Base-by-base conservation (phyloP, 768 basidiomycete genomes). In the Agaricus sinodeliciosus region DNA sequence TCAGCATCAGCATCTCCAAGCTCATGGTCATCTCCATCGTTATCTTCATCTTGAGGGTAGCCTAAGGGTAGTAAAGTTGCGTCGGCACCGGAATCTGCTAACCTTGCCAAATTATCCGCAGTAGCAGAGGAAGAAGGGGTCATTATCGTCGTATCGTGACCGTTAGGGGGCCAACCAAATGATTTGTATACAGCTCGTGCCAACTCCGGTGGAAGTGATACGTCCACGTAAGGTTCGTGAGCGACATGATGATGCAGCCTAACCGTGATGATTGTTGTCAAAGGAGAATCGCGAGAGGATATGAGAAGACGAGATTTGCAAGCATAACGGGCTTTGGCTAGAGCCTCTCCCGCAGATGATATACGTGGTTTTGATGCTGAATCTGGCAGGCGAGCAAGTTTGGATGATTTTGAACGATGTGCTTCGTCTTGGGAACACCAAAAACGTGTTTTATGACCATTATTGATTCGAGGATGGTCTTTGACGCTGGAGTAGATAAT, bases 351-450 rank as follows among this genome's bases (percentile, higher is more conserved):
- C 37, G 67, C 65, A 55, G 65, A 69, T 11, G 71, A 66, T 25
- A 66, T 59, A 31, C 70, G 68, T 1, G 72, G 68, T 55, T 69
- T 68, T 49, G 35, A 58, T 49, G 13, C 60, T 52, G 58, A 65
- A 60, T n/a, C 34, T 19, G 62, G 55, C 37, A 63, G 57, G 19
- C 67, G 61, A 7, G 64, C 62, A 18, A 62, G 60, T 53, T 67
- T 62, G 5, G 65, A 65, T 16, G 68, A 63, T 58, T 75, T 76
- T 6, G 67, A 70, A 49, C 69, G 68, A 53, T 76, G 72, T 15
- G 70, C 69, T 47, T 70, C 69, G 55, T 79, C 77, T 55, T 77
- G 77, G 8, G 75, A 76, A 62, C 76, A 79, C 74, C 75, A 76
- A 15, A 75, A 67, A 28, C 75, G 69, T 18, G 74, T 78, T 57